Evolutionary conservation across 352 stramenopile genomes (phyloP).

Genomic region (Phytophthora europaea): DNA sequence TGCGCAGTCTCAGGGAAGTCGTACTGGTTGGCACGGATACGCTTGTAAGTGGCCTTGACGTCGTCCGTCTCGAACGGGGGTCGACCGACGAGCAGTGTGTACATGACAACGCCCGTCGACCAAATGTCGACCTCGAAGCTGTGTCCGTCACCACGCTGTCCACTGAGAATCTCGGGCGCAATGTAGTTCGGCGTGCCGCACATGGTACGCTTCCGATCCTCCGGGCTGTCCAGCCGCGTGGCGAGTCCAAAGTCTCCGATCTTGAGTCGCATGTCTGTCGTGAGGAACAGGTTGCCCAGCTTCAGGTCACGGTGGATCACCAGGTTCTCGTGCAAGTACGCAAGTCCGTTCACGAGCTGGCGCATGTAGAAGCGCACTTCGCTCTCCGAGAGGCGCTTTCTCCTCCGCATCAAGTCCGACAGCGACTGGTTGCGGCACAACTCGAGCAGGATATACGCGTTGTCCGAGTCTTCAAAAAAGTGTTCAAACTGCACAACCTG

Average conservation of each 20-base stretch:
- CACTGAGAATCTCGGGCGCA: conserved; percentile 93
- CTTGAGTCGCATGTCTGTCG: conserved; percentile 95
- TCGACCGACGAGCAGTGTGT: conserved; percentile 97
- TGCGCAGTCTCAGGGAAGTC: conserved; percentile 92
- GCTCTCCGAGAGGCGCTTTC: conserved; percentile 95
- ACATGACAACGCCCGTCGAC: conserved; percentile 98
- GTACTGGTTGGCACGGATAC: conserved; percentile 97
- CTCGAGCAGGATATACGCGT: conserved; percentile 98
- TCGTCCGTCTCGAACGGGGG: conserved; percentile 98
- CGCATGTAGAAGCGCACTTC: conserved; percentile 96
- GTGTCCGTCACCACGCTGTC: conserved; percentile 92
- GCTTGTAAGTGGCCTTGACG: conserved; percentile 98
- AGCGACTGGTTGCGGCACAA: conserved; percentile 97
- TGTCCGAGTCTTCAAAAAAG: conserved; percentile 98
- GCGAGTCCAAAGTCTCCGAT: conserved; percentile 98
- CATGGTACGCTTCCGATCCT: conserved; percentile 97
- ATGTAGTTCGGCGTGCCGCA: conserved; percentile 96
- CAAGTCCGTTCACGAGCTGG: conserved; percentile 93
- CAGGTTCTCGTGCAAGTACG: conserved; percentile 95
- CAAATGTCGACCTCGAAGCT: conserved; percentile 99
- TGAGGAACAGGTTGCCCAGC: conserved; percentile 98
- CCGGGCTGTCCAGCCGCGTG: conserved; percentile 74
- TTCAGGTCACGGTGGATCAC: conserved; percentile 99
- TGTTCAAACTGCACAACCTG: conserved; percentile 98
- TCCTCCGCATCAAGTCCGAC: conserved; percentile 96